Evolutionary conservation across 1,284 basidiomycete genomes (phyloP).

Genomic region (Cryptococcus hybrid): DNA sequence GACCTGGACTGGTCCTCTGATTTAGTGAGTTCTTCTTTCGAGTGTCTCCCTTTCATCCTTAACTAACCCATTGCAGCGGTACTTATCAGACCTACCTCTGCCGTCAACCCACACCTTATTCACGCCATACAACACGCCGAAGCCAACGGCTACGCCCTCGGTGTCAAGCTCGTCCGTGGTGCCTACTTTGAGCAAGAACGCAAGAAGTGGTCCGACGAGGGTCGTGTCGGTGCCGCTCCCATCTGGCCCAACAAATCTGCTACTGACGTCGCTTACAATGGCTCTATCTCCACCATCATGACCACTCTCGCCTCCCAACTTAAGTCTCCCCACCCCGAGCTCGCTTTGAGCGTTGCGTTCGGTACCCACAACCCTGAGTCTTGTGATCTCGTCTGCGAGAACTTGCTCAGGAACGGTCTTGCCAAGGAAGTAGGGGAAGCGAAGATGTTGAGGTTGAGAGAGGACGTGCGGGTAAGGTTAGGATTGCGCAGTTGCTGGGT

Average conservation of each 20-base stretch:
- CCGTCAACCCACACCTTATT: constrained; percentile 61
- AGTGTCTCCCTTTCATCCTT: too few species aligned
- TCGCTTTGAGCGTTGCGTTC: constrained; percentile 69
- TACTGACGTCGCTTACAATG: constrained; percentile 78
- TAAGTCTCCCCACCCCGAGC: constrained; percentile 50
- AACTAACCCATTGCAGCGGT: constrained; percentile 36
- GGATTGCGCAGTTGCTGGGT: constrained; percentile 84
- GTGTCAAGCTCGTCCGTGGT: constrained; percentile 92
- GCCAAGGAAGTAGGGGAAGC: constrained; percentile 46
- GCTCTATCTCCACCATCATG: constrained; percentile 63
- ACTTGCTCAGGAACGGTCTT: constrained; percentile 61
- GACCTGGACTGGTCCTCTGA: constrained; percentile 34
- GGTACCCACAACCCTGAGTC: constrained; percentile 82
- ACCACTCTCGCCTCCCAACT: constrained; percentile 56
- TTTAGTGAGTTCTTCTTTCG: constrained; percentile 38
- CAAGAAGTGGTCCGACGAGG: constrained; percentile 41
- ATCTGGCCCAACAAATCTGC: constrained; percentile 57
- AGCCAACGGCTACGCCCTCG: constrained; percentile 70
- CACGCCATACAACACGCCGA: constrained; percentile 69
- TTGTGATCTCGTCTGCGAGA: constrained; percentile 61
- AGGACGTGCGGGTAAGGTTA: constrained; percentile 67
- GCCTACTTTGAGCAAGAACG: constrained; percentile 83
- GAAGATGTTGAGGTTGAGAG: constrained; percentile 43
- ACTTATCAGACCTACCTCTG: constrained; percentile 85
- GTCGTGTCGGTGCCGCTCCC: constrained; percentile 46